Percentiles rank a stretch among this genome's conserved stretches.
Evolutionary conservation across 2,329 filamentous ascomycete genomes (phyloP).

Genomic region (Ampelomyces quisqualis): DNA sequence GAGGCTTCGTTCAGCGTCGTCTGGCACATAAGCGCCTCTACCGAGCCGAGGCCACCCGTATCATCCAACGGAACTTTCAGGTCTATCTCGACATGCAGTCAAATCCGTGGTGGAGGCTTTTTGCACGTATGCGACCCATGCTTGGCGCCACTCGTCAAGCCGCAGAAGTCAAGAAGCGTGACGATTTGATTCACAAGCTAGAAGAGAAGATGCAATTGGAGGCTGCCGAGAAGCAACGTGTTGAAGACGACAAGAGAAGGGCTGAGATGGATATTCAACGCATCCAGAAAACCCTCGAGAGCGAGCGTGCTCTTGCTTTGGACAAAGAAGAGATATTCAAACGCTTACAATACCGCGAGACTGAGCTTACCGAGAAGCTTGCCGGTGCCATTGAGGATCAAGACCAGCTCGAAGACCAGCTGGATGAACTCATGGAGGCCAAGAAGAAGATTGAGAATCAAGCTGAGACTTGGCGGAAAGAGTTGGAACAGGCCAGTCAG

Average conservation of each 20-base stretch:
- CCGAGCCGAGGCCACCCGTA: constrained; percentile 87
- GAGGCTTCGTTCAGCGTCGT: constrained; percentile 85
- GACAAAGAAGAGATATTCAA: constrained; percentile 99
- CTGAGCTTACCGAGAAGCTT: constrained; percentile 89
- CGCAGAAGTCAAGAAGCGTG: constrained; percentile 89
- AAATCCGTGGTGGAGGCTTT: constrained; percentile 96
- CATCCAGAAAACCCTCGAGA: constrained; percentile 92
- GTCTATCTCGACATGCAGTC: constrained; percentile 86
- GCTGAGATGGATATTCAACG: constrained; percentile 83
- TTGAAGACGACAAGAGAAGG: constrained; percentile 89
- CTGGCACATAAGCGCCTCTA: constrained; percentile 92
- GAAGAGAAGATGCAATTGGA: constrained; percentile 82
- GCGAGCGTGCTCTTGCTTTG: constrained; percentile 88
- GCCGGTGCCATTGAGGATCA: constrained; percentile 91
- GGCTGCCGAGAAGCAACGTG: constrained; percentile 67
- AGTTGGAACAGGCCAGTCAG: constrained; percentile 87
- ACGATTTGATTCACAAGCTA: constrained; percentile 87
- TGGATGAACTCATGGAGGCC: constrained; percentile 83
- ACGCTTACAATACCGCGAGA: constrained; percentile 86
- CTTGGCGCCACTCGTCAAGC: constrained; percentile 89
- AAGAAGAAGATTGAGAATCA: constrained; percentile 89
- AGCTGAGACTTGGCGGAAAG: constrained; percentile 72
- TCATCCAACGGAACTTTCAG: constrained; percentile 92
- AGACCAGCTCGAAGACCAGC: constrained; percentile 87
- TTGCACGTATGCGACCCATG: constrained; percentile 92